Evolutionary conservation across 2,329 filamentous ascomycete genomes (phyloP), one percentile per base, ranked within the genome.

Genomic region (Chaetothyriales sp.): DNA sequence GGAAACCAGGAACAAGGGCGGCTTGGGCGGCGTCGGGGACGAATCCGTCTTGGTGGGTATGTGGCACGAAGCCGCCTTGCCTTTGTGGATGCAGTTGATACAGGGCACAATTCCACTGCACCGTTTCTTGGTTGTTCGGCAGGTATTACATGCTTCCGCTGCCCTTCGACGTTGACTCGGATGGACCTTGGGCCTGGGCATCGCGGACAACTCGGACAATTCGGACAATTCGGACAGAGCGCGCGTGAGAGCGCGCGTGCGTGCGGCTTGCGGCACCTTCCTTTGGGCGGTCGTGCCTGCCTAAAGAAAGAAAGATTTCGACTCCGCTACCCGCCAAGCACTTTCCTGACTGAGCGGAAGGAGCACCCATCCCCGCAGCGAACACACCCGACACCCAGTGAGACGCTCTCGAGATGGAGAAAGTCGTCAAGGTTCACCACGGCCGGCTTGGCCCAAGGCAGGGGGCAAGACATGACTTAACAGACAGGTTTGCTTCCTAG

Each of bases 101-200:
- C 74, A 76, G 1, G 74, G 74, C 2, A 70, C 68, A 0, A 65
- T 66, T 8, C 70, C 73, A 50, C 69, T 71, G 58, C 74, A 77
- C 54, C 72, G 64, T 61, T 74, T 76, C 62, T 76, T 76, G 7
- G 72, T 69, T 12, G 66, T 64, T 26, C 72, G 68, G 55, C 74
- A 77, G 5, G 67, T 60, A 46, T 67, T 65, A 55, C 74, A 76
- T 6, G 74, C 74, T 51, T 73, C 70, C 19, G 66, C 68, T 15
- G 71, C 71, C 43, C 74, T 67, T 51, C 71, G 68, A 3, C 74
- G 70, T 53, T 75, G 69, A 46, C 70, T 68, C 1, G 71, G 70
- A 18, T 66, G 67, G 19, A 77, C 72, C 55, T 70, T 75, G 10
- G 73, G 73, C 19, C 74, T 73, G 52, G 73, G 73, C 74, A 77